These are phyloP conservation scores for Xylaria sp. DNA, from an alignment of 2,329 filamentous ascomycete genomes.

Conservation along the genomic window DNA sequence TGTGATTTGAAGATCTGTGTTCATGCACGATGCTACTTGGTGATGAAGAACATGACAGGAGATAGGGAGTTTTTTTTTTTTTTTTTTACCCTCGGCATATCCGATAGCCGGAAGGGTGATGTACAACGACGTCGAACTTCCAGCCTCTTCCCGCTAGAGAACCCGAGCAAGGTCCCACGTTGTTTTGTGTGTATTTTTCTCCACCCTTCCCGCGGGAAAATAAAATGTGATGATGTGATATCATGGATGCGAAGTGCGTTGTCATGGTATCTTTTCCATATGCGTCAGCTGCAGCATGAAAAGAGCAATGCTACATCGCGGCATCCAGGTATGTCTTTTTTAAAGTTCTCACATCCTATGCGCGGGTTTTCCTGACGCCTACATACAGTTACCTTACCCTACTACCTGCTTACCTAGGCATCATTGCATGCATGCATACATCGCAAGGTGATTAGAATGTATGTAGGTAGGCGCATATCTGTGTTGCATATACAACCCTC, in stretches of 20 bases:
- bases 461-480: neutral
- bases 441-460: neutral
- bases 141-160: neutral
- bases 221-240: constrained; percentile 22
- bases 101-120: constrained; percentile 9
- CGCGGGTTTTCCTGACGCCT: neutral
- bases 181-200: neutral
- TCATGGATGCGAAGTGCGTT: constrained; percentile 18
- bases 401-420: constrained; percentile 28
- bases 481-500: constrained; percentile 23
- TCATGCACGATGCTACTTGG: constrained; percentile 1
- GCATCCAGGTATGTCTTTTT: constrained; percentile 7
- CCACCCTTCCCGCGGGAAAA: constrained; percentile 14
- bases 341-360: constrained; percentile 26
- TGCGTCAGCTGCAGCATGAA: constrained; percentile 16
- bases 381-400: constrained; percentile 33
- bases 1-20: neutral
- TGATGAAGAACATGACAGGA: neutral
- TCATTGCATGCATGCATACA: constrained; percentile 8
- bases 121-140: neutral
- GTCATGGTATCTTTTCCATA: constrained; percentile 9
- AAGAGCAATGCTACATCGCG: constrained; percentile 17
- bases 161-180: constrained; percentile 2
- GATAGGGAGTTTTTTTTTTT: neutral
- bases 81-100: neutral